Evolutionary conservation across 495 filamentous ascomycete species (phyloP).

Genomic region (Xylaria sp.): DNA sequence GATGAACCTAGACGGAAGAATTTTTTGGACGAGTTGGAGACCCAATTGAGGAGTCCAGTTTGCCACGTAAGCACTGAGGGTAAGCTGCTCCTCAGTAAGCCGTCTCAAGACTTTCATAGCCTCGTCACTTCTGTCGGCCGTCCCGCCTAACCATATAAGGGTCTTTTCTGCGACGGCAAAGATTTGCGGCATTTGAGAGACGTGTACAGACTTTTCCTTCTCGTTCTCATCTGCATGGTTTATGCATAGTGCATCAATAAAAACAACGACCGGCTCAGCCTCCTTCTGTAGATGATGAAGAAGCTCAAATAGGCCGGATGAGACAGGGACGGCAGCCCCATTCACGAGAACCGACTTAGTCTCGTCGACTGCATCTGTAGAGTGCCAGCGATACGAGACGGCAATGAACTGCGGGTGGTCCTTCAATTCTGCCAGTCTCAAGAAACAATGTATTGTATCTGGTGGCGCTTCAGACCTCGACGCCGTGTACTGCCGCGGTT

Average conservation of each 20-base stretch:
- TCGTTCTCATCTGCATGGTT: conserved; percentile 44
- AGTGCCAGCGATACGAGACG: conserved; percentile 28
- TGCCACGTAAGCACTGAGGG: conserved; percentile 24
- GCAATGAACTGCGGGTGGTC: conserved; percentile 23
- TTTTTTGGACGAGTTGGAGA: conserved; percentile 23
- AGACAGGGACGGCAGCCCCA: conserved; percentile 26
- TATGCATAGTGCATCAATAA: conserved; percentile 49
- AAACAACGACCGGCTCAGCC: conserved; percentile 27
- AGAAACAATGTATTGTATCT: conserved; percentile 24
- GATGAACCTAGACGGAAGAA: conserved; percentile 22
- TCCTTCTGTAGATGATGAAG: conserved; percentile 18
- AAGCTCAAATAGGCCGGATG: conserved; percentile 25
- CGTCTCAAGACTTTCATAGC: conserved; percentile 26
- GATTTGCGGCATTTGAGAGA: conserved; percentile 30
- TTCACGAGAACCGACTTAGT: conserved; percentile 27
- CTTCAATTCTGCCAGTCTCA: conserved; percentile 27
- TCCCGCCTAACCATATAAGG: conserved; percentile 24
- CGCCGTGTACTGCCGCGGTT: conserved; percentile 22
- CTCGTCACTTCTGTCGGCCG: conserved; percentile 22
- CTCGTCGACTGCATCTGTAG: conserved; percentile 22
- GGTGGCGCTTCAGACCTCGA: conserved; percentile 21
- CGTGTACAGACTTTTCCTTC: conserved; percentile 43
- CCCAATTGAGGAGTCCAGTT: conserved; percentile 26
- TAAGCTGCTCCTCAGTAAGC: conserved; percentile 28
- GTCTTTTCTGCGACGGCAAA: conserved; percentile 20